phyloP scores from a whole-genome alignment of 768 basidiomycete species.

The Amanita rubescens region DNA sequence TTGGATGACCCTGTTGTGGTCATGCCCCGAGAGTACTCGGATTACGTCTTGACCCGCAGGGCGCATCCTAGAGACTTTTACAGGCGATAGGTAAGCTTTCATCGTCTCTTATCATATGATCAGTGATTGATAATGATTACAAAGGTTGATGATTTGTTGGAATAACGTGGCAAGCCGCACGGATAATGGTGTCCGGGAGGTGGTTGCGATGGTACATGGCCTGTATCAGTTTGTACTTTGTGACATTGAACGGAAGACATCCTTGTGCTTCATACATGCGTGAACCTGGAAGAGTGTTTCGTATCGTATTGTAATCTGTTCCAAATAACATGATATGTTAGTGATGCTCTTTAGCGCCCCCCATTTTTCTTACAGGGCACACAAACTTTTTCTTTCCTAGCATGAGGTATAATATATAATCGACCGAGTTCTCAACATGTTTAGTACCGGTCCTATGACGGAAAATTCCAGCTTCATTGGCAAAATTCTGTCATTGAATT shows the following conservation, averaged over 20 bases:
- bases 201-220: not conserved
- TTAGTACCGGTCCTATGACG: too few species aligned
- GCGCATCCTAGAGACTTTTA: slow-evolving; percentile 7
- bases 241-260: not conserved
- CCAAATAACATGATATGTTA: too few species aligned
- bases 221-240: not conserved
- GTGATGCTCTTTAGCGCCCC: too few species aligned
- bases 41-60: not conserved
- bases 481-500: too few species aligned
- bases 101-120: not conserved
- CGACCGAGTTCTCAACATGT: too few species aligned
- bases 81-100: not conserved
- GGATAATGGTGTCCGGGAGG: not conserved
- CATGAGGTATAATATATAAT: too few species aligned
- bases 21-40: not conserved
- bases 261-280: not conserved
- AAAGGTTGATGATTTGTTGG: not conserved
- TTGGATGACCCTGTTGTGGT: not conserved
- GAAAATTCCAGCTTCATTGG: too few species aligned
- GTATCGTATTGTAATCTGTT: too few species aligned
- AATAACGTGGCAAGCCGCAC: not conserved
- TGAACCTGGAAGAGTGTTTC: not conserved
- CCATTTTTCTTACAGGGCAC: too few species aligned
- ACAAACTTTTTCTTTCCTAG: too few species aligned
- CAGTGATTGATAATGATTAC: not conserved